phyloP scores from a whole-genome alignment of 2,329 filamentous ascomycete genomes.

The Bipolaris oryzae region DNA sequence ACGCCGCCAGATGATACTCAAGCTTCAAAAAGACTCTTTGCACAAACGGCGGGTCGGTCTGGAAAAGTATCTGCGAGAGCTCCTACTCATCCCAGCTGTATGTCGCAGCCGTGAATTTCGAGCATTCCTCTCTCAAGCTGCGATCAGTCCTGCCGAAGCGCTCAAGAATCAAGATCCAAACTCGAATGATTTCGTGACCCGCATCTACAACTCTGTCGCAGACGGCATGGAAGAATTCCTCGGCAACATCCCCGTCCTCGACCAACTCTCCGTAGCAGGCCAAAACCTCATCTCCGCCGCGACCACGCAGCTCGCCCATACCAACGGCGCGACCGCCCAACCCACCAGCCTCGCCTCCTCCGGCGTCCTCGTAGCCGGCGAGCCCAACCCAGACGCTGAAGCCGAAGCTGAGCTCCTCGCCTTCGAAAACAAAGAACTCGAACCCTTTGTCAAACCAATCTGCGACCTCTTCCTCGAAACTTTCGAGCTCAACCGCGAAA shows the following conservation, averaged over 20 bases:
- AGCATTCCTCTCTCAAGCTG: conserved; percentile 86
- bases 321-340: conserved; percentile 30
- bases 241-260: conserved; percentile 92
- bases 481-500: conserved; percentile 92
- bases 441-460: conserved; percentile 97
- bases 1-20: conserved; percentile 89
- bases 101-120: conserved; percentile 92
- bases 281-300: conserved; percentile 86
- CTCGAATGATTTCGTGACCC: conserved; percentile 80
- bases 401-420: conserved; percentile 93
- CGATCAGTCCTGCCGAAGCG: conserved; percentile 71
- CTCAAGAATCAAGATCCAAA: conserved; percentile 66
- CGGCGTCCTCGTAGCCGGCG: conserved; percentile 49
- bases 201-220: conserved; percentile 94
- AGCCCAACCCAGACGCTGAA: conserved; percentile 66
- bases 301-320: conserved; percentile 56
- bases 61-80: conserved; percentile 79
- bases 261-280: conserved; percentile 89
- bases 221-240: conserved; percentile 98
- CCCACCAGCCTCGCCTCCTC: conserved; percentile 21
- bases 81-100: conserved; percentile 87
- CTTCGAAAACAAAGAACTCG: conserved; percentile 79
- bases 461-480: conserved; percentile 96
- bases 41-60: conserved; percentile 84
- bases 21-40: conserved; percentile 93